Percentiles rank a stretch among this genome's conserved stretches.
These are phyloP conservation scores for Xylogone sp. DNA, from an alignment of 2,329 filamentous ascomycete species.

Conservation along the genomic window DNA sequence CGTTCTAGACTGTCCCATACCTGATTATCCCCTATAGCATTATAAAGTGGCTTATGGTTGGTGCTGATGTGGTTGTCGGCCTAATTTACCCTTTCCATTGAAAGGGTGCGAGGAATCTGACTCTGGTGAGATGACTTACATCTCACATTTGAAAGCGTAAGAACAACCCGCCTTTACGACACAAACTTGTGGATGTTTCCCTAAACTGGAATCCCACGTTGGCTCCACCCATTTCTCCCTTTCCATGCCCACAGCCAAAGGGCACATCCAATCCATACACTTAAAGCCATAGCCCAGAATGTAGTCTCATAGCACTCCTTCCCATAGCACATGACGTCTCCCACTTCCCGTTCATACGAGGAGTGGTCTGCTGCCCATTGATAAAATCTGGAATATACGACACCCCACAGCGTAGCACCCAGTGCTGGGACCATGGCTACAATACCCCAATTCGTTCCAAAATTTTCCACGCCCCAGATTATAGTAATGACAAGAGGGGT, in stretches of 20 bases:
- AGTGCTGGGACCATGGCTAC: constrained; percentile 87
- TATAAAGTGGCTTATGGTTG: too few species aligned
- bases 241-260: constrained; percentile 78
- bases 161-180: too few species aligned
- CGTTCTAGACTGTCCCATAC: too few species aligned
- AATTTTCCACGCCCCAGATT: constrained; percentile 98
- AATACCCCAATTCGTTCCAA: constrained; percentile 97
- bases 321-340: constrained; percentile 72
- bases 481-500: constrained; percentile 92
- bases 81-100: too few species aligned
- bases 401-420: constrained; percentile 84
- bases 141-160: too few species aligned
- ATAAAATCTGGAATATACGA: constrained; percentile 82
- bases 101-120: too few species aligned
- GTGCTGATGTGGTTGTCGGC: too few species aligned
- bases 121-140: too few species aligned
- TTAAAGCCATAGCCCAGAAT: constrained; percentile 82
- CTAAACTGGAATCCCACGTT: constrained; percentile 69
- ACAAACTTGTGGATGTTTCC: not conserved
- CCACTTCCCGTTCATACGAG: constrained; percentile 28
- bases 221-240: constrained; percentile 69
- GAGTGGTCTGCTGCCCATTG: constrained; percentile 57
- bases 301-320: constrained; percentile 73
- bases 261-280: constrained; percentile 72
- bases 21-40: too few species aligned